Evolutionary conservation across 2,329 filamentous ascomycete species (phyloP).

Genomic region (Raffaelea arxii): DNA sequence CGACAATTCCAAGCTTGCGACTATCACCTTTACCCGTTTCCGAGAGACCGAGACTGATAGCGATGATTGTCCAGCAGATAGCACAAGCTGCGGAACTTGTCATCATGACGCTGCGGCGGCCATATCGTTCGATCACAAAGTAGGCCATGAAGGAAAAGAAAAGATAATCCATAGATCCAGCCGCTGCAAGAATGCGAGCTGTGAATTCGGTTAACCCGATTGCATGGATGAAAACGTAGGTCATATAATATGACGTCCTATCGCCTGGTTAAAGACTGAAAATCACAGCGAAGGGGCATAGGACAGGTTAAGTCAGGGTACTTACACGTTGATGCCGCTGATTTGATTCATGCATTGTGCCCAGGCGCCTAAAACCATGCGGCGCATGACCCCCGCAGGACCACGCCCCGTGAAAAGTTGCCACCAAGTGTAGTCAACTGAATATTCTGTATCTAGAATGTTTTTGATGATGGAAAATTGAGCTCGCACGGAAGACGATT

Average conservation of each 20-base stretch:
- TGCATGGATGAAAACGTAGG: conserved; percentile 31
- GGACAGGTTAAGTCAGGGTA: not conserved
- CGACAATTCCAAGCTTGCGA: conserved; percentile 13
- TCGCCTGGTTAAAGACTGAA: too few relatives aligned
- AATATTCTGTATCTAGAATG: not conserved
- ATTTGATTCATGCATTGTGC: conserved; percentile 4
- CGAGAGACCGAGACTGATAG: conserved; percentile 12
- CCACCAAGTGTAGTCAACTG: not conserved
- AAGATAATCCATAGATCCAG: conserved; percentile 29
- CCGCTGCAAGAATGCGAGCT: conserved; percentile 31
- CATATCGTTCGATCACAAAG: conserved; percentile 21
- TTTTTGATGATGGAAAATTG: conserved; percentile 3
- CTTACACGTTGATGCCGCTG: conserved; percentile 1
- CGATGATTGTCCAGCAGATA: conserved; percentile 15
- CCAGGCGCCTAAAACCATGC: conserved; percentile 2
- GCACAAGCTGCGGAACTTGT: conserved; percentile 14
- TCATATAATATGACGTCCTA: conserved; percentile 9
- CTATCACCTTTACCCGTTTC: conserved; percentile 11
- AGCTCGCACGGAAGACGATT: not conserved
- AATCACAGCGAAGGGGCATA: not conserved
- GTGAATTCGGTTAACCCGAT: conserved; percentile 19
- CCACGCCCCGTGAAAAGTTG: not conserved
- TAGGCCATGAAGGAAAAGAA: conserved; percentile 13
- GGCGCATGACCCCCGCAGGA: conserved; percentile 1
- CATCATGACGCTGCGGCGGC: conserved; percentile 21